Percentiles rank a stretch among this genome's conserved stretches.
phyloP scores from a whole-genome alignment of 768 basidiomycete species.

The Trichaptum fuscoviolaceum region DNA sequence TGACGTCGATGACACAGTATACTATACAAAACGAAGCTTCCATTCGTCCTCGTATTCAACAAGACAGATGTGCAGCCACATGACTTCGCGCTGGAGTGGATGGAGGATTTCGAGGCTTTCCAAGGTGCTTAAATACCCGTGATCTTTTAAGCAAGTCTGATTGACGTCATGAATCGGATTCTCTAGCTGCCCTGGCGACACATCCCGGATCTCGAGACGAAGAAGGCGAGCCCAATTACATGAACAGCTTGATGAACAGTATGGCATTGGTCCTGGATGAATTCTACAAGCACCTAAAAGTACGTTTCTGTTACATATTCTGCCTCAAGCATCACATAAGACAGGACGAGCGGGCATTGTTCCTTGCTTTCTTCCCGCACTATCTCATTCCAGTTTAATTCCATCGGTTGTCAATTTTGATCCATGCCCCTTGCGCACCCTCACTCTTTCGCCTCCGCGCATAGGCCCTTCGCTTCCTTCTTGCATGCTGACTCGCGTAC shows the following conservation, averaged over 20 bases:
- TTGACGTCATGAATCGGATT: not conserved
- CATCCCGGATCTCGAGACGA: conserved; percentile 63
- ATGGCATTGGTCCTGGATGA: conserved; percentile 98
- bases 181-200: conserved; percentile 58
- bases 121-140: conserved; percentile 35
- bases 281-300: conserved; percentile 95
- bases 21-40: conserved; percentile 95
- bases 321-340: not conserved
- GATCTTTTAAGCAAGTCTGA: not conserved
- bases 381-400: not conserved
- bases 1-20: conserved; percentile 47
- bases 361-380: not conserved
- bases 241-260: conserved; percentile 98
- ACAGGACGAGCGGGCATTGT: not conserved
- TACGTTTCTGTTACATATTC: conserved; percentile 26
- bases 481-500: not conserved
- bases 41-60: conserved; percentile 97
- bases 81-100: conserved; percentile 94
- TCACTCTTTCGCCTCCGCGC: not conserved
- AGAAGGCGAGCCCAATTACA: conserved; percentile 92
- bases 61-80: conserved; percentile 93
- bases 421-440: too few species aligned
- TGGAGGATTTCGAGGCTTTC: conserved; percentile 95
- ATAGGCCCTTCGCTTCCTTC: not conserved
- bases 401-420: not conserved